Conservation (phyloP, 768 basidiomycete species). For the Psilocybe cyanescens region DNA sequence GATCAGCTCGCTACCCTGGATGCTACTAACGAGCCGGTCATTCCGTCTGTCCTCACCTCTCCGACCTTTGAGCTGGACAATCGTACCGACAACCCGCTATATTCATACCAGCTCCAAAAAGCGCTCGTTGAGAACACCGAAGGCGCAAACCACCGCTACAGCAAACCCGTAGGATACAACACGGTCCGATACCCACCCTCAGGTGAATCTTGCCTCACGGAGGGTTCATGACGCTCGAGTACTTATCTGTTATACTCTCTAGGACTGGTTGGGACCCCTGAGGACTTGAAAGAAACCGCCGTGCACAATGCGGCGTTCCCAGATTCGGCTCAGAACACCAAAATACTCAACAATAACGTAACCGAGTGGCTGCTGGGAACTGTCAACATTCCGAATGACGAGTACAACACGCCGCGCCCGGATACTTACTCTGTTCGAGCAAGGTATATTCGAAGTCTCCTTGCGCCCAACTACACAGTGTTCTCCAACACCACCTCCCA, state of each 20-base stretch:
- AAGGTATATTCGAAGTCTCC: background rate
- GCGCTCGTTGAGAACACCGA: background rate
- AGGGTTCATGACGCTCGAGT: background rate
- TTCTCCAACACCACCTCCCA: background rate
- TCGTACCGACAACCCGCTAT: background rate
- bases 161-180: background rate
- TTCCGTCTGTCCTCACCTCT: conserved; percentile 1
- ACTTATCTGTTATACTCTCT: background rate
- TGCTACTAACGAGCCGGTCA: background rate
- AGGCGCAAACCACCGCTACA: background rate
- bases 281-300: background rate
- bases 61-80: background rate
- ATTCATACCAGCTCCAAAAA: background rate
- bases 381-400: background rate
- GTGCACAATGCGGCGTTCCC: background rate
- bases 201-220: background rate
- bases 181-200: background rate
- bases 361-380: background rate
- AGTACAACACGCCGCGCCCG: background rate
- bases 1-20: background rate
- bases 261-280: background rate
- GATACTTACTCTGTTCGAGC: background rate
- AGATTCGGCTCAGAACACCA: background rate
- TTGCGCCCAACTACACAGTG: conserved; percentile 2
- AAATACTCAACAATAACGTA: background rate